A percentile compares a stretch with the other conserved stretches of the same genome.
phyloP scores from a whole-genome alignment of 768 basidiomycete species.

The Calvatia gigantea region DNA sequence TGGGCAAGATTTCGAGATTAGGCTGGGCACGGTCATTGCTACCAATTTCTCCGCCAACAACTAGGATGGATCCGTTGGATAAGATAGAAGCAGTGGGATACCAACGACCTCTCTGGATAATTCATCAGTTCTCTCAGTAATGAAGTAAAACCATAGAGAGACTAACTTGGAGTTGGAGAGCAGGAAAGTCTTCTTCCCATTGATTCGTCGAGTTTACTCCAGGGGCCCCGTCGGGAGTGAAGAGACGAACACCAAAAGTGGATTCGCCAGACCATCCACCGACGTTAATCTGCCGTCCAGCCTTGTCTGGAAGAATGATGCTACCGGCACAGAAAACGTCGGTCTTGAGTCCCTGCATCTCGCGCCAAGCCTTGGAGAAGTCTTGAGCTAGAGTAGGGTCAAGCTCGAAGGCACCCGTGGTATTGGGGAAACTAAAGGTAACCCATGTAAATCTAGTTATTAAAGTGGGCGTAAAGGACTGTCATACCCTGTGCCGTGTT shows the following conservation, averaged over 20 bases:
- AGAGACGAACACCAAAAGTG: slow-evolving; percentile 71
- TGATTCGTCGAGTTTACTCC: slow-evolving; percentile 75
- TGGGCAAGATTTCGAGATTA: slow-evolving; percentile 70
- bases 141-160: not conserved
- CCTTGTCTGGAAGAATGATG: slow-evolving; percentile 73
- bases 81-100: slow-evolving; percentile 67
- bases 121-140: not conserved
- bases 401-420: slow-evolving; percentile 78
- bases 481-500: slow-evolving; percentile 56
- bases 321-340: slow-evolving; percentile 81
- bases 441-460: not conserved
- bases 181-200: slow-evolving; percentile 70
- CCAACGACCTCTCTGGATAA: slow-evolving; percentile 58
- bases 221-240: slow-evolving; percentile 61
- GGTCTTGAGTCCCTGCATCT: slow-evolving; percentile 64
- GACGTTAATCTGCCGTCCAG: slow-evolving; percentile 60
- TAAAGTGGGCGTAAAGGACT: not conserved
- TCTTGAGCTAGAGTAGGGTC: slow-evolving; percentile 54
- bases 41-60: slow-evolving; percentile 73
- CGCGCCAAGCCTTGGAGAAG: slow-evolving; percentile 61
- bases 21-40: slow-evolving; percentile 65
- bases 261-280: slow-evolving; percentile 71
- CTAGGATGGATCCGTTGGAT: slow-evolving; percentile 70
- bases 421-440: slow-evolving; percentile 43
- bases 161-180: slow-evolving; percentile 58